A percentile compares a stretch with the other conserved stretches of the same genome.
These are phyloP conservation scores for Cercospora sp. DNA, from an alignment of 2,329 filamentous ascomycete genomes.

Conservation along the genomic window DNA sequence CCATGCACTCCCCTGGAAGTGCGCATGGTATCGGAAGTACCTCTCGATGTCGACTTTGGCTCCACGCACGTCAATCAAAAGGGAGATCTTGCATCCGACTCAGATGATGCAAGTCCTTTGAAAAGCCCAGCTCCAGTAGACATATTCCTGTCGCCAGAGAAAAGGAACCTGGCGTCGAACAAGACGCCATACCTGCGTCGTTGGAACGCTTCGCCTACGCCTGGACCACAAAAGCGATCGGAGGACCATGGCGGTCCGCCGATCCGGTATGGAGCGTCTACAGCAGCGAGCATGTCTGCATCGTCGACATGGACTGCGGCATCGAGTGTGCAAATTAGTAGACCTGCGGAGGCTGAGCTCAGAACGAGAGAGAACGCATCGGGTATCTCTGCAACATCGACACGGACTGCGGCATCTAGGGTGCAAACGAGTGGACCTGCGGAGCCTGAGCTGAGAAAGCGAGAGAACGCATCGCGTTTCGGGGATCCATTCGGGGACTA, in stretches of 20 bases:
- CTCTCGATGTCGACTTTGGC: slow-evolving; percentile 6
- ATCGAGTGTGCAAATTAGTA: not conserved
- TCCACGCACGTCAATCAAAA: slow-evolving; percentile 21
- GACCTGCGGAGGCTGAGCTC: not conserved
- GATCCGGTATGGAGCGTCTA: not conserved
- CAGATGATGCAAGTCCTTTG: slow-evolving; percentile 10
- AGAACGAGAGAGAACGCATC: not conserved
- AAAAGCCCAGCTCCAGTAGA: slow-evolving; percentile 11
- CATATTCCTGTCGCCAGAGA: slow-evolving; percentile 3
- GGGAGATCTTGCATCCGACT: slow-evolving; percentile 22
- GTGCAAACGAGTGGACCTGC: not conserved
- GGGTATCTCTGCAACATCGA: not conserved
- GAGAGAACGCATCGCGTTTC: not conserved
- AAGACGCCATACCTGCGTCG: not conserved
- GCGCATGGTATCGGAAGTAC: slow-evolving; percentile 8
- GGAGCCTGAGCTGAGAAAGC: not conserved
- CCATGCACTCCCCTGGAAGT: slow-evolving; percentile 8
- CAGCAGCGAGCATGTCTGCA: not conserved
- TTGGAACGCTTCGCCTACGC: not conserved
- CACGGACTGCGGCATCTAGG: not conserved
- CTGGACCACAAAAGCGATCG: not conserved
- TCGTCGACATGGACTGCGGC: not conserved
- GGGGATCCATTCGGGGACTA: slow-evolving; percentile 1
- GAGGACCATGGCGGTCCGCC: not conserved
- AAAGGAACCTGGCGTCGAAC: not conserved